A percentile compares a stretch with the other conserved stretches of the same genome.
Evolutionary conservation across 768 basidiomycete species (phyloP).

Genomic region (Tremella fuciformis): DNA sequence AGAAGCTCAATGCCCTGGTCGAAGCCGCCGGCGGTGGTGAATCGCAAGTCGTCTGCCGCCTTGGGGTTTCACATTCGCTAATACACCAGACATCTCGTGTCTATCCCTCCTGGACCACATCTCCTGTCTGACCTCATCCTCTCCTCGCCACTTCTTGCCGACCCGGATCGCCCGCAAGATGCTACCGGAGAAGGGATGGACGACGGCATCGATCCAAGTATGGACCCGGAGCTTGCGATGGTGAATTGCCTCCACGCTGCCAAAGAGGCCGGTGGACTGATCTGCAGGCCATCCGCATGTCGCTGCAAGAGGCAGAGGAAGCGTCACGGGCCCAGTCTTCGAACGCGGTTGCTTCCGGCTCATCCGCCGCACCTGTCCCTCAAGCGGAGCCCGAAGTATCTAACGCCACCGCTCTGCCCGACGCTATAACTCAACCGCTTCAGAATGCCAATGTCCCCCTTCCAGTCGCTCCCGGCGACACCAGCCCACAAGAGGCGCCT

Average conservation of each 20-base stretch:
- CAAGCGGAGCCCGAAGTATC: slow-evolving; percentile 46
- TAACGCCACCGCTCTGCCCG: slow-evolving; percentile 31
- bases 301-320: slow-evolving; percentile 67
- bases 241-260: slow-evolving; percentile 54
- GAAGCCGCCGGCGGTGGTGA: slow-evolving; percentile 61
- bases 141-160: slow-evolving; percentile 80
- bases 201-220: slow-evolving; percentile 72
- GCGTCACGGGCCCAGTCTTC: slow-evolving; percentile 26
- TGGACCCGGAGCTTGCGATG: slow-evolving; percentile 97
- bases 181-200: slow-evolving; percentile 49
- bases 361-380: slow-evolving; percentile 43
- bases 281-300: slow-evolving; percentile 86
- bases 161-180: slow-evolving; percentile 57
- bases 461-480: slow-evolving; percentile 23
- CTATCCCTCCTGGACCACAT: slow-evolving; percentile 68
- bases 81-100: slow-evolving; percentile 68
- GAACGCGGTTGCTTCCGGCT: slow-evolving; percentile 13
- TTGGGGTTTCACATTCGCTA: neutral
- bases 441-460: slow-evolving; percentile 30
- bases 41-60: slow-evolving; percentile 28
- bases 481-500: neutral
- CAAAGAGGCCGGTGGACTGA: neutral
- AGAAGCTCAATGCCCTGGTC: slow-evolving; percentile 72
- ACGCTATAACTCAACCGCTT: slow-evolving; percentile 51
- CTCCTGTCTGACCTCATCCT: slow-evolving; percentile 81